Evolutionary conservation across 331 rosid species (phyloP).

Genomic region (Arachis monticola): DNA sequence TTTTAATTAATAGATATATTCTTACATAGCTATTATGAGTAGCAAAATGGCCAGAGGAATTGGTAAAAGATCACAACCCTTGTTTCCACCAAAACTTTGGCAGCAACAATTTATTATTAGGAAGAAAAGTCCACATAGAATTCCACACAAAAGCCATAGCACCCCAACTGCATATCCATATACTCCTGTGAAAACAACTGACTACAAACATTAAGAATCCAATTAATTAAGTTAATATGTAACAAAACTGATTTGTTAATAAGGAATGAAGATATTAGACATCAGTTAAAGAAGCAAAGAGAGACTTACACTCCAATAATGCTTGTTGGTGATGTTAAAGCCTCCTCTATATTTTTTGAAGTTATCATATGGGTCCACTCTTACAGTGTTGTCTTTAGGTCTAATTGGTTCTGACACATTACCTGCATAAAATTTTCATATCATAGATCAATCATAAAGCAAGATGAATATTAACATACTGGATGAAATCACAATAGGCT

Average conservation of each 20-base stretch:
- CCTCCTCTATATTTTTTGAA: conserved; percentile 77
- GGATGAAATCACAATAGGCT: no score
- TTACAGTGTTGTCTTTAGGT: conserved; percentile 51
- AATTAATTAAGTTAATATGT: neutral
- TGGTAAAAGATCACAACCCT: conserved; percentile 42
- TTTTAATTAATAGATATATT: neutral
- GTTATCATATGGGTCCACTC: conserved; percentile 65
- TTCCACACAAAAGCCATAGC: conserved; percentile 68
- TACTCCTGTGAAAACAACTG: conserved; percentile 71
- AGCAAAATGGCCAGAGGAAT: conserved; percentile 51
- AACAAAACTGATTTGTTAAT: neutral
- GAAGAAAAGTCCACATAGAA: conserved; percentile 49
- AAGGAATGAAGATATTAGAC: neutral
- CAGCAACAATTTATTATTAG: conserved; percentile 40
- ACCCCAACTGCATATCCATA: conserved; percentile 72
- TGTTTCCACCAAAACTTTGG: conserved; percentile 40
- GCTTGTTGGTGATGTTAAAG: conserved; percentile 66
- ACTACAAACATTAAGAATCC: conserved; percentile 49
- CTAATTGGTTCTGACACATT: conserved; percentile 38
- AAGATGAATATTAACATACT: neutral
- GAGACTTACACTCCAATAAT: conserved; percentile 79
- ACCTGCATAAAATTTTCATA: conserved; percentile 19
- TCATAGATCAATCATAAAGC: no score
- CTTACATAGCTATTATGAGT: conserved; percentile 66
- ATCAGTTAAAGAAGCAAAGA: conserved; percentile 8